A percentile compares a stretch with the other conserved stretches of the same genome.
These are phyloP conservation scores for Beauveria rudraprayagi DNA, from an alignment of 2,329 filamentous ascomycete species.

Conservation along the genomic window DNA sequence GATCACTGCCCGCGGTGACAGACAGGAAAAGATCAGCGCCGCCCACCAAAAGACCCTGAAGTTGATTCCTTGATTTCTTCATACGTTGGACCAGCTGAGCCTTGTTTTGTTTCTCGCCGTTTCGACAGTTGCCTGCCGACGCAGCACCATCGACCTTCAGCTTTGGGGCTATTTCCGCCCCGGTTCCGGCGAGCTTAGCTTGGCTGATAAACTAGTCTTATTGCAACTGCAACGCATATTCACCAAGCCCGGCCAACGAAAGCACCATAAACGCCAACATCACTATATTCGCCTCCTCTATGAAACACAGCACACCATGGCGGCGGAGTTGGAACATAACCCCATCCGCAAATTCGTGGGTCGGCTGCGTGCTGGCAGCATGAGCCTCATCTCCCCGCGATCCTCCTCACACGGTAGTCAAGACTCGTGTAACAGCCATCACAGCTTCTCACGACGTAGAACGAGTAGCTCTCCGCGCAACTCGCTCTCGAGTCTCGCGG, in stretches of 20 bases:
- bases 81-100: not conserved
- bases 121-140: not conserved
- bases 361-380: conserved; percentile 9
- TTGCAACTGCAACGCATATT: not conserved
- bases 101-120: not conserved
- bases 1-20: not conserved
- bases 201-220: not conserved
- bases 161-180: not conserved
- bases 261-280: not conserved
- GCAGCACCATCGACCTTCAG: conserved; percentile 1
- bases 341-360: conserved; percentile 7
- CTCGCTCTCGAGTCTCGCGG: not conserved
- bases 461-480: conserved; percentile 2
- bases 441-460: not conserved
- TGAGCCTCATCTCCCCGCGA: conserved; percentile 7
- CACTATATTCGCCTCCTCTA: not conserved
- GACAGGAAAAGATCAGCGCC: conserved; percentile 1
- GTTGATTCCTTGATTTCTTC: conserved; percentile 4
- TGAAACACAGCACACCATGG: not conserved
- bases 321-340: not conserved
- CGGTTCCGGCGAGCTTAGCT: not conserved
- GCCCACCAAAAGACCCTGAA: conserved; percentile 6
- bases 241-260: not conserved
- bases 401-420: not conserved
- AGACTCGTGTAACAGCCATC: not conserved